Evolutionary conservation across 805 yeast genomes (phyloP).

Genomic region (Suhomyces faveliae): DNA sequence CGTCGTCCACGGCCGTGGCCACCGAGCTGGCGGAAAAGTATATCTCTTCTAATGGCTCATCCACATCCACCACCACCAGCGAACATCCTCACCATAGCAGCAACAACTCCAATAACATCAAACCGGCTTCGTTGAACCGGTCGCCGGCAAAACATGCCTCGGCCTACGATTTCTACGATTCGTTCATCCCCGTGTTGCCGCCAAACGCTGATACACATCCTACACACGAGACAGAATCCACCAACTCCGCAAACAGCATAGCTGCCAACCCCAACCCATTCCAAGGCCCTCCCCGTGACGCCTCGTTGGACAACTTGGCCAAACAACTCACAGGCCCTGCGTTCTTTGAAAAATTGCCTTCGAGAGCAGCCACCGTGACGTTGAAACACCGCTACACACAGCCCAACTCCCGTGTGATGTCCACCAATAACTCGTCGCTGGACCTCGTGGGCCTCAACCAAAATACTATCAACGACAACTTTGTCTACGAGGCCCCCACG

Average conservation of each 20-base stretch:
- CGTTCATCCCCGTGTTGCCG: conserved; percentile 40
- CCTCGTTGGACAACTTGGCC: conserved; percentile 38
- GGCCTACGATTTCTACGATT: conserved; percentile 42
- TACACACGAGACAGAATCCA: conserved; percentile 5
- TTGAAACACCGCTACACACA: conserved; percentile 14
- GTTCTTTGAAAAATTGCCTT: conserved; percentile 39
- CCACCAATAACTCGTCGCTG: conserved; percentile 24
- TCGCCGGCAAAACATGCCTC: conserved; percentile 18
- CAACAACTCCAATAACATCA: background rate
- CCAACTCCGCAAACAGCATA: conserved; percentile 4
- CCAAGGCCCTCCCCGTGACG: conserved; percentile 1
- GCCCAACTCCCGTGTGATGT: background rate
- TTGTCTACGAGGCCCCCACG: conserved; percentile 21
- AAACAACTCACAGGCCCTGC: conserved; percentile 36
- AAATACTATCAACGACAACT: conserved; percentile 34
- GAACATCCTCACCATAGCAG: conserved; percentile 4
- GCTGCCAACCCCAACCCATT: background rate
- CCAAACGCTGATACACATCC: conserved; percentile 1
- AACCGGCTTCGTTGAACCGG: conserved; percentile 2
- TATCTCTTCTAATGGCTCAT: conserved; percentile 8
- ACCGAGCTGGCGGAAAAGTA: conserved; percentile 9
- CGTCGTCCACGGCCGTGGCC: conserved; percentile 5
- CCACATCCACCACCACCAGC: conserved; percentile 9
- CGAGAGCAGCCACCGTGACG: conserved; percentile 27
- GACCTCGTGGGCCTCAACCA: conserved; percentile 21